phyloP scores from a whole-genome alignment of 2,329 filamentous ascomycete species.

The Ascochyta fabae region DNA sequence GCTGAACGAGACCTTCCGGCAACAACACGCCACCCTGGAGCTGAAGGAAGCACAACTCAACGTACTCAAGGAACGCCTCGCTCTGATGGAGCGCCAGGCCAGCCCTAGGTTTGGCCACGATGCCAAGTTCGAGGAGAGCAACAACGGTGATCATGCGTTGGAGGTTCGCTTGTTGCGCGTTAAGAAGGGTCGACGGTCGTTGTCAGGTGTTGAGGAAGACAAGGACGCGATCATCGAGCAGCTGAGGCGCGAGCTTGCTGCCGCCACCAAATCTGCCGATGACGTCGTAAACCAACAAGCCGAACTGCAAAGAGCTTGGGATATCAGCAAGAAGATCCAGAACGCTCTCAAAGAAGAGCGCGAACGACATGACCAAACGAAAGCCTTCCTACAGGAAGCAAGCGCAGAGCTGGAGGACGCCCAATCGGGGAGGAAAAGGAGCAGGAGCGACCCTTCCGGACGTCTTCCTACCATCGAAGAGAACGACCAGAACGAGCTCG shows the following conservation, averaged over 20 bases:
- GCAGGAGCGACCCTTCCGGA: slow-evolving; percentile 19
- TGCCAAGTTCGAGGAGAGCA: slow-evolving; percentile 14
- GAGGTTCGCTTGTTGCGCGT: slow-evolving; percentile 41
- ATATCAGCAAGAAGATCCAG: slow-evolving; percentile 39
- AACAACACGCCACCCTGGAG: slow-evolving; percentile 37
- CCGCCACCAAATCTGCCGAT: slow-evolving; percentile 26
- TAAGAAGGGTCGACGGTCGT: slow-evolving; percentile 35
- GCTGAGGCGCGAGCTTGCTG: slow-evolving; percentile 36
- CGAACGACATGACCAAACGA: slow-evolving; percentile 34
- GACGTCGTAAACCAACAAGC: slow-evolving; percentile 36
- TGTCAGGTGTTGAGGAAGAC: slow-evolving; percentile 34
- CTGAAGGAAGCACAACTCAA: slow-evolving; percentile 41
- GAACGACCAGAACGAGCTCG: slow-evolving; percentile 42
- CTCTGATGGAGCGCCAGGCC: slow-evolving; percentile 31
- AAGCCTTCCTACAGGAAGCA: slow-evolving; percentile 33
- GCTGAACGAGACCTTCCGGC: slow-evolving; percentile 32
- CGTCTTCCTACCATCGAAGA: slow-evolving; percentile 44
- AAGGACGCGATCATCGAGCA: slow-evolving; percentile 35
- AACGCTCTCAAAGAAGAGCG: slow-evolving; percentile 38
- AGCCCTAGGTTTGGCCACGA: slow-evolving; percentile 24
- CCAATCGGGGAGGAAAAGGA: slow-evolving; percentile 13
- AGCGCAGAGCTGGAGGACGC: slow-evolving; percentile 23
- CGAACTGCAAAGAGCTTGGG: slow-evolving; percentile 43
- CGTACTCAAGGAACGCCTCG: slow-evolving; percentile 38
- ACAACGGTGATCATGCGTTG: slow-evolving; percentile 38